Evolutionary conservation across 2,329 filamentous ascomycete species (phyloP).

Genomic region (Parastagonospora avenae): DNA sequence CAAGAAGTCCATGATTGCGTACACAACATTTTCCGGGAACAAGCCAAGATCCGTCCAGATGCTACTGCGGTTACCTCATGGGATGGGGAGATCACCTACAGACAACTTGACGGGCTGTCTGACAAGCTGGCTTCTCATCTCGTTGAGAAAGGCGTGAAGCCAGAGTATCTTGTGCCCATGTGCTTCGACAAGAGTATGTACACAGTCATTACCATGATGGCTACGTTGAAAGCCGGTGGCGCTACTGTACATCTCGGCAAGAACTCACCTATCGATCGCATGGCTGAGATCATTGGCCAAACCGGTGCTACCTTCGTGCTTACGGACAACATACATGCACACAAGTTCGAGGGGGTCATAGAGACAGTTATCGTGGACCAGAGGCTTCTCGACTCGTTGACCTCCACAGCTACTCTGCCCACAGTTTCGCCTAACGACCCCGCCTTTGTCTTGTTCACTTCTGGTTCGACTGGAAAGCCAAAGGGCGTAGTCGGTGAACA

Average conservation of each 20-base stretch:
- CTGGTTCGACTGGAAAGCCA: slow-evolving; percentile 2
- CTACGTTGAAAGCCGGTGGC: slow-evolving; percentile 48
- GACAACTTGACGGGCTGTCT: slow-evolving; percentile 12
- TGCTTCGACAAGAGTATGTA: slow-evolving; percentile 22
- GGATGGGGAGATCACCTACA: slow-evolving; percentile 15
- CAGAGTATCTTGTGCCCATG: slow-evolving; percentile 7
- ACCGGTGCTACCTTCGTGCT: not conserved
- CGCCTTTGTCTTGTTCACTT: slow-evolving; percentile 4
- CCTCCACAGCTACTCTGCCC: not conserved
- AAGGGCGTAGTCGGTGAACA: slow-evolving; percentile 3
- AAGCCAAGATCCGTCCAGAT: slow-evolving; percentile 11
- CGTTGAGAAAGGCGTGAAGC: not conserved
- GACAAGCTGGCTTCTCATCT: slow-evolving; percentile 9
- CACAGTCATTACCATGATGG: slow-evolving; percentile 45
- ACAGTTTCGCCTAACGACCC: not conserved
- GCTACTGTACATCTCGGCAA: slow-evolving; percentile 39
- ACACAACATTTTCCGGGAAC: slow-evolving; percentile 16
- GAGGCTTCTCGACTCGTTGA: slow-evolving; percentile 1
- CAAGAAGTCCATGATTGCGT: slow-evolving; percentile 13
- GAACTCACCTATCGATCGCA: slow-evolving; percentile 5
- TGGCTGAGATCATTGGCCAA: not conserved
- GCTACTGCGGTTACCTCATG: slow-evolving; percentile 9
- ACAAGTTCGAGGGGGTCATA: slow-evolving; percentile 11
- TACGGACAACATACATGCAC: slow-evolving; percentile 13
- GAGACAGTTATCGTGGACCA: slow-evolving; percentile 11